Base-by-base conservation (phyloP, 352 stramenopile genomes). In the Poterioochromonas sp. region DNA sequence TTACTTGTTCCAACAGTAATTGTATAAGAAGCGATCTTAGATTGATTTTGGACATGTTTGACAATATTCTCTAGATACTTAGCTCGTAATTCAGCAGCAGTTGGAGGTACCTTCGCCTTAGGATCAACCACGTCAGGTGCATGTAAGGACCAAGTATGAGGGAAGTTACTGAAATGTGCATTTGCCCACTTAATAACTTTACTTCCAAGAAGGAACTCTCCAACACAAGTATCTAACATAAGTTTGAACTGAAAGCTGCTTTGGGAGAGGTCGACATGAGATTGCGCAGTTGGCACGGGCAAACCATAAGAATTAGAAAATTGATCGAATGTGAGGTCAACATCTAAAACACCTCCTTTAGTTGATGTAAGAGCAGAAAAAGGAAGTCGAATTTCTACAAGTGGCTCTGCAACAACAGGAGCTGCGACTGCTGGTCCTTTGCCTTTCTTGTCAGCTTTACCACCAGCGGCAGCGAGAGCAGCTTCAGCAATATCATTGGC, bases 51-150 rank as follows among this genome's bases (percentile, higher is more conserved):
- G 11, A 76, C 37, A n/a, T 68, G n/a, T n/a, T 68, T 70, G 18
- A 29, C 8, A 29, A 76, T 63, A 29, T 76, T 76, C 22, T 76
- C 69, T 40, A 76, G 5, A 40, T 76, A 76, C n/a, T 76, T 76
- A 3, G 11, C 37, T 65, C 69, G 18, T 18, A 76, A 35, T 32
- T 76, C 69, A n/a, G 12, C 69, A 32, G 69, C 69, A 26, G 69
- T 76, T 11, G 69, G 43, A 39, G 8, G 43, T 34, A 68, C 69
- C n/a, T 76, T 76, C 12, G 40, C 69, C 39, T 76, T 76, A 22
- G 69, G 69, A 60, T 76, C 69, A 34, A 63, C 26, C 1, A 76
- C 69, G 69, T 76, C 69, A 35, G 69, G 40, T 22, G n/a, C 2
- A 15, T 58, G 15, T 40, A 76, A 43, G 18, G 69, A 12, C 69